These are phyloP conservation scores for Pseudevernia furfuracea DNA, from an alignment of 495 filamentous ascomycete species.

Conservation along the genomic window DNA sequence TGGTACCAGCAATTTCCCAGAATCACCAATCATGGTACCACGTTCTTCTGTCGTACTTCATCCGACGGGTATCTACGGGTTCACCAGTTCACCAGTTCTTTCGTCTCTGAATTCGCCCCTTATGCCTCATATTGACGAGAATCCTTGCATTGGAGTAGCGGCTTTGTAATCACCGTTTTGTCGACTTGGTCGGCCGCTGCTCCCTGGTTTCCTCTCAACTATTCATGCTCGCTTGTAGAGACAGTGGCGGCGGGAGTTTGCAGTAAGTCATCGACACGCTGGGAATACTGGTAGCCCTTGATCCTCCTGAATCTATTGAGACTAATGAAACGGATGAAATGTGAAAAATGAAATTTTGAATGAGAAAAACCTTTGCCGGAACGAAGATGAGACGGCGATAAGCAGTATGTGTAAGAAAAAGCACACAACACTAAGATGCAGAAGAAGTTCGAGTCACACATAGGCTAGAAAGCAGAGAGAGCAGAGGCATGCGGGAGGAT, in stretches of 20 bases:
- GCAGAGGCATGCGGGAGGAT: too few species aligned
- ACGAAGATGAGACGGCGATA: not conserved
- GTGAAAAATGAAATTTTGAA: not conserved
- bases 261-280: not conserved
- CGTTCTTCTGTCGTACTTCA: not conserved
- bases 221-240: not conserved
- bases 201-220: not conserved
- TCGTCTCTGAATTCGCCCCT: not conserved
- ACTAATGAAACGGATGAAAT: not conserved
- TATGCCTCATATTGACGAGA: not conserved
- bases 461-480: too few species aligned
- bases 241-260: not conserved
- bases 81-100: too few species aligned
- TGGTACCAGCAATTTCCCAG: not conserved
- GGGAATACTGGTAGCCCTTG: not conserved
- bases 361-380: not conserved
- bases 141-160: not conserved
- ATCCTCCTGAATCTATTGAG: not conserved
- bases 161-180: not conserved
- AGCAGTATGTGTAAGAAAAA: not conserved
- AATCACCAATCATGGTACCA: constrained; percentile 12
- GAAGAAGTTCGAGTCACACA: too few species aligned
- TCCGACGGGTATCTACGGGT: not conserved
- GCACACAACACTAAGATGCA: too few species aligned
- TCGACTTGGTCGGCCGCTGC: not conserved